These are phyloP conservation scores for Rhodotorula sp. DNA, from an alignment of 1,284 basidiomycete genomes.

Conservation along the genomic window DNA sequence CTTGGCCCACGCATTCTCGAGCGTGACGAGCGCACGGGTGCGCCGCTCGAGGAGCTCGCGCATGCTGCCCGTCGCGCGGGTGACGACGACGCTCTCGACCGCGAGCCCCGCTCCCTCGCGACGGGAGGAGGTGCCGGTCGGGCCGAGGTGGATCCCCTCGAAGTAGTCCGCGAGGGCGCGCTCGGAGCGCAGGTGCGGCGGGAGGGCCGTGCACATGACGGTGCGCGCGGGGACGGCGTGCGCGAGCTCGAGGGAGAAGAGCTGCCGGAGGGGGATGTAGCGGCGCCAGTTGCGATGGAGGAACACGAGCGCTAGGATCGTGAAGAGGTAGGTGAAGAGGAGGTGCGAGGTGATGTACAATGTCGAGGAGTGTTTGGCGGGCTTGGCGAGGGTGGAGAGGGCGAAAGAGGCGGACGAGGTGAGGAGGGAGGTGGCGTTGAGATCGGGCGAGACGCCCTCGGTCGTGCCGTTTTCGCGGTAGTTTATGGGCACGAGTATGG, in stretches of 20 bases:
- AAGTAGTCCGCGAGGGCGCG: constrained; percentile 88
- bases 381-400: constrained; percentile 16
- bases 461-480: constrained; percentile 70
- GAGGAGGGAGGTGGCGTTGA: constrained; percentile 43
- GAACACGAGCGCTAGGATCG: constrained; percentile 77
- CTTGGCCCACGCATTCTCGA: constrained; percentile 82
- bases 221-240: constrained; percentile 92
- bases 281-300: constrained; percentile 85
- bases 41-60: constrained; percentile 72
- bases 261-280: constrained; percentile 77
- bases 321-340: constrained; percentile 90
- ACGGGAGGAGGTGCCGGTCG: not conserved
- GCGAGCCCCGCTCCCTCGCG: constrained; percentile 57
- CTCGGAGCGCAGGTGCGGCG: constrained; percentile 78
- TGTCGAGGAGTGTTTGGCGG: constrained; percentile 48
- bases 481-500: constrained; percentile 86
- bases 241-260: constrained; percentile 89
- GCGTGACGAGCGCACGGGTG: constrained; percentile 70
- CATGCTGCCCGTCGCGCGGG: constrained; percentile 75
- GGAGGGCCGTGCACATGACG: constrained; percentile 81
- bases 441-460: constrained; percentile 56
- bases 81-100: constrained; percentile 88
- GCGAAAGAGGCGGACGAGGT: constrained; percentile 43
- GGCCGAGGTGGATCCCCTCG: constrained; percentile 59
- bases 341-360: constrained; percentile 66